Evolutionary conservation across 352 stramenopile genomes (phyloP), one percentile per base, ranked within the genome.

Genomic region (Phytophthora crassamura): DNA sequence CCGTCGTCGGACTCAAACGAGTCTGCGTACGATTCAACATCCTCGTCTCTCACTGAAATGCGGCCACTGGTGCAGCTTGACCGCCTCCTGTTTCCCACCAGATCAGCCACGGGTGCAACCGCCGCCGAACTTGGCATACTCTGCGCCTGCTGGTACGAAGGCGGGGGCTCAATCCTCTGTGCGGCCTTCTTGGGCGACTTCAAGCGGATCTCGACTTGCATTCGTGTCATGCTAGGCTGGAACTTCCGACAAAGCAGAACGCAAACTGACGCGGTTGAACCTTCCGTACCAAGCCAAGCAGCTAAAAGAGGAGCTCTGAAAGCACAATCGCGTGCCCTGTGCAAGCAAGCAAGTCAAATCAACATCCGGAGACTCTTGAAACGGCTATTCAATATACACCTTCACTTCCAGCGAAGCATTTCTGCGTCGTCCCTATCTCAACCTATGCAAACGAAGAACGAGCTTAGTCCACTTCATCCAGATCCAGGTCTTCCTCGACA

Each of bases 401-500:
- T 53, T 62, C 46, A 53, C 53, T 32, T 34, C 32, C 43, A 46
- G 12, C 16, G 43, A 60, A 57, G 57, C 50, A 54, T 64, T 59
- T 69, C 20, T 32, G 36, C 49, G 47, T n/a, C 52, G 15, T 22
- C 15, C 14, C 38, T 51, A 32, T 32, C 16, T 15, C 30, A 34
- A 62, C 39, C 48, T 51, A 47, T 59, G 40, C 30, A 35, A 51
- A 45, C 34, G 25, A 12, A 25, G 46, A 22, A 20, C 35, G 30
- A 15, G n/a, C 20, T 60, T 55, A 93, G 52, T 93, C 84, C 33
- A 93, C 69, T 57, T 82, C 74, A 28, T 93, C 80, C 72, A 93
- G 68, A 34, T 93, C 78, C 66, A 93, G 72, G 20, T 88, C 84
- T 63, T 90, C 81, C 30, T 82, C 69, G 35, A 81, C 71, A 53